Conservation (phyloP, 2,329 filamentous ascomycete genomes). For the Colletotrichum sp. region DNA sequence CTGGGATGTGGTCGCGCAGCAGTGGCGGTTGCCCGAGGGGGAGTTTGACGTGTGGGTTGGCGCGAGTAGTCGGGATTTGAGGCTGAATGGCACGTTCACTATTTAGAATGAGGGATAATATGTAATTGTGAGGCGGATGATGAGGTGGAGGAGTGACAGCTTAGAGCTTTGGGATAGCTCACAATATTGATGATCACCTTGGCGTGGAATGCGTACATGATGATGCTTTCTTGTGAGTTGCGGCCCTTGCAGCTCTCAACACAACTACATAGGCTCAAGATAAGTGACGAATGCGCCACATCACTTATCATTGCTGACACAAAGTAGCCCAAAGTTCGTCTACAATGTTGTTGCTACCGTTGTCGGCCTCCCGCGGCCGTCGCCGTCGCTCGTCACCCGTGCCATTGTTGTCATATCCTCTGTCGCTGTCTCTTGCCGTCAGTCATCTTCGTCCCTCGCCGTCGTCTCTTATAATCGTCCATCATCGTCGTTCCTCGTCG, state of each 20-base stretch:
- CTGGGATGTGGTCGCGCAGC: conserved; percentile 51
- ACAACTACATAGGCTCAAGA: not conserved
- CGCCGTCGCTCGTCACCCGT: fast-evolving
- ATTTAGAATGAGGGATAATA: not conserved
- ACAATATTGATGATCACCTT: not conserved
- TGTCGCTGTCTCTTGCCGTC: fast-evolving
- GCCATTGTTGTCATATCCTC: not conserved
- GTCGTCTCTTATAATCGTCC: fast-evolving
- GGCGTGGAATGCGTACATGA: not conserved
- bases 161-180: not conserved
- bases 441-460: not conserved
- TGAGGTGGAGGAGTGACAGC: fast-evolving
- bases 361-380: not conserved
- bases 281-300: not conserved
- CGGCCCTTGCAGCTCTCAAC: not conserved
- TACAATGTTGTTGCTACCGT: not conserved
- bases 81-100: conserved; percentile 40
- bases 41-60: conserved; percentile 16
- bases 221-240: no score
- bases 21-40: conserved; percentile 51
- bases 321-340: not conserved
- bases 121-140: fast-evolving
- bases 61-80: conserved; percentile 18
- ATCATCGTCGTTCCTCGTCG: not conserved
- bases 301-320: not conserved